Conservation (phyloP, 345 rosid genomes). For the Limnanthes douglasii region DNA sequence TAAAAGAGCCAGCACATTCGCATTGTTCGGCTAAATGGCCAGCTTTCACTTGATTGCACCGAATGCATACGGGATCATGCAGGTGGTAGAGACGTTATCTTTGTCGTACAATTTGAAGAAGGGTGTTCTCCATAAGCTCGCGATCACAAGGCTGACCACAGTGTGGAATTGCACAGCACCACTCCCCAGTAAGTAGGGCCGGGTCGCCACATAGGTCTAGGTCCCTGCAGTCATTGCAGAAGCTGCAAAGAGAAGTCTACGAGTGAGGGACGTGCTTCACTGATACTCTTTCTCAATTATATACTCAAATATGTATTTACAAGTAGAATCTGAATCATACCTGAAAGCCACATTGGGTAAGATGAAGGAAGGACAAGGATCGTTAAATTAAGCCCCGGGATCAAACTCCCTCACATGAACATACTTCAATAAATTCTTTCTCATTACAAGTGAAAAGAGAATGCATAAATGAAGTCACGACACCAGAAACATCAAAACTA, state of each 20-base stretch:
- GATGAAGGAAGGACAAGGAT: no score
- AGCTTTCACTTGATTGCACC: slow-evolving; percentile 89
- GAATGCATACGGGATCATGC: slow-evolving; percentile 65
- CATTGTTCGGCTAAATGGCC: slow-evolving; percentile 79
- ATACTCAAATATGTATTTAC: no score
- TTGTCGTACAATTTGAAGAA: slow-evolving; percentile 73
- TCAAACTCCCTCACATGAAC: no score
- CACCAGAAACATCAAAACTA: no score
- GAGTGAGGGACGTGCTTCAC: no score
- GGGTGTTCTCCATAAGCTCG: slow-evolving; percentile 70
- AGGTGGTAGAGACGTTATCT: slow-evolving; percentile 71
- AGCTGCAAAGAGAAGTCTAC: slow-evolving; percentile 36
- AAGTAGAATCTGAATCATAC: no score
- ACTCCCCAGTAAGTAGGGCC: slow-evolving; percentile 47
- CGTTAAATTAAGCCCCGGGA: no score
- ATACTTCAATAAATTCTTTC: no score
- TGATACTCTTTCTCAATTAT: no score
- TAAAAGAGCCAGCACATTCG: slow-evolving; percentile 61
- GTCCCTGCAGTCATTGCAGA: slow-evolving; percentile 90
- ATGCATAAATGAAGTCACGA: no score
- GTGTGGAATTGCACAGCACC: slow-evolving; percentile 64
- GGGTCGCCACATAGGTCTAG: slow-evolving; percentile 72
- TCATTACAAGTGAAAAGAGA: no score
- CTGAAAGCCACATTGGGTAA: no score
- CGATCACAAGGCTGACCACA: slow-evolving; percentile 76